Evolutionary conservation across 1,284 basidiomycete genomes (phyloP), one percentile per base, ranked within the genome.

Genomic region (Fistulinella staudtii): DNA sequence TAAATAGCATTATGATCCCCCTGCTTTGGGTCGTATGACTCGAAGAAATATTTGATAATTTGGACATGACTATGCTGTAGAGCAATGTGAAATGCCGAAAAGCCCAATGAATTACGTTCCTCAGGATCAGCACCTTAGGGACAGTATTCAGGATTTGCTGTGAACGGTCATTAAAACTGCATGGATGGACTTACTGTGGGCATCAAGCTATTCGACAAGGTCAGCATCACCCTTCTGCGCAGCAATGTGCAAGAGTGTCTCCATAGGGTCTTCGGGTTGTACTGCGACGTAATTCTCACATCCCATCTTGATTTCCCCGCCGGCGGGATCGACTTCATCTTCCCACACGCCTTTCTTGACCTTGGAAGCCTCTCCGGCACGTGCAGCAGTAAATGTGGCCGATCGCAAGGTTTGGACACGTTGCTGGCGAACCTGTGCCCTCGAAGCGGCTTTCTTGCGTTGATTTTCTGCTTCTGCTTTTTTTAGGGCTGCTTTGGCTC

Each of bases 201-300:
- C 68, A 59, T 80, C 75, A 9, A 89, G 72, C 83, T 84, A 88
- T 55, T 76, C 63, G 5, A 84, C 71, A 41, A 88, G 64, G 18
- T 74, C 74, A 6, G 63, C 53, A 61, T 87, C 73, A 7, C 77
- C 79, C 39, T 69, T 66, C 43, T 59, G 66, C 4, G 74, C 71
- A 36, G 76, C 79, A 43, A 89, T 83, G 54, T 88, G 85, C 45
- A 82, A 59, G 15, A 89, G 66, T 24, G 85, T 84, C 61, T 88
- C 77, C 47, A 68, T 65, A n/a, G 68, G 67, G 61, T 85, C 83
- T 40, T 68, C 54, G 6, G 80, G 79, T 13, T 52, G 53, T 9
- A 38, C 49, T 49, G 69, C 62, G 41, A 78, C 71, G 51, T 79
- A 78, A 33, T 67, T 70, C 37, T 76, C 73, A 47, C 73, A 76